Evolutionary conservation across 2,329 filamentous ascomycete genomes (phyloP).

Genomic region (Sclerotiophoma versabilis): DNA sequence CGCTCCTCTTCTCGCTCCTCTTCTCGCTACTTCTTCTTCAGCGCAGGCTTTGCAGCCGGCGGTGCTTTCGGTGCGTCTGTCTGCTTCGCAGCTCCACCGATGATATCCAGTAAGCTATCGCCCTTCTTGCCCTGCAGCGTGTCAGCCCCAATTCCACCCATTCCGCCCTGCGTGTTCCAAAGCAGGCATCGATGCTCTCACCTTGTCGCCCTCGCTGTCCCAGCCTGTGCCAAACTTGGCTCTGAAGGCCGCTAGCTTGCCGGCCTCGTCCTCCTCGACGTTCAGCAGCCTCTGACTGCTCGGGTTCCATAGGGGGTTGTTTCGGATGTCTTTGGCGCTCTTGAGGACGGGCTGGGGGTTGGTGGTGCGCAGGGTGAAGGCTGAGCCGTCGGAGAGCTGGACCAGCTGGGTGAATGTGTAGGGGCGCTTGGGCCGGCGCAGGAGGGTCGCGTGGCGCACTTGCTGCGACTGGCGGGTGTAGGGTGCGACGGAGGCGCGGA

Average conservation of each 20-base stretch:
- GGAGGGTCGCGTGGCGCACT: constrained; percentile 81
- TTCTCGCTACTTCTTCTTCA: constrained; percentile 20
- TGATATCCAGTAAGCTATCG: constrained; percentile 43
- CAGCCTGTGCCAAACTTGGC: constrained; percentile 82
- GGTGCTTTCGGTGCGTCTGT: constrained; percentile 24
- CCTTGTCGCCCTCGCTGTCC: constrained; percentile 61
- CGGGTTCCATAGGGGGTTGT: constrained; percentile 91
- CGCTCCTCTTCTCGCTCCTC: background rate
- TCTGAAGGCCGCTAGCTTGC: constrained; percentile 84
- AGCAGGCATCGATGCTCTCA: no score
- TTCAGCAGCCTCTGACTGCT: constrained; percentile 80
- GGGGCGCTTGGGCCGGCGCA: constrained; percentile 86
- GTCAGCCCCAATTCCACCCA: background rate
- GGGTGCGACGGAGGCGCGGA: constrained; percentile 36
- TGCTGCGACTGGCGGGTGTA: constrained; percentile 53
- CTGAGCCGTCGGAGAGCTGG: constrained; percentile 87
- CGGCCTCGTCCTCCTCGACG: constrained; percentile 94
- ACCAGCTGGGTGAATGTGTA: constrained; percentile 98
- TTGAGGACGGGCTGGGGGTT: constrained; percentile 70
- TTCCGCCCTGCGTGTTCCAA: no score
- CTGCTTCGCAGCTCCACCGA: constrained; percentile 36
- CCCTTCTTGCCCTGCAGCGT: constrained; percentile 23
- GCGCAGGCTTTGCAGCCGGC: constrained; percentile 18
- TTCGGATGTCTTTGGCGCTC: constrained; percentile 82
- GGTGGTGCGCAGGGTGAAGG: constrained; percentile 80